These are phyloP conservation scores for Astragalus glycyphyllos DNA, from an alignment of 306 rosid species.

Conservation along the genomic window DNA sequence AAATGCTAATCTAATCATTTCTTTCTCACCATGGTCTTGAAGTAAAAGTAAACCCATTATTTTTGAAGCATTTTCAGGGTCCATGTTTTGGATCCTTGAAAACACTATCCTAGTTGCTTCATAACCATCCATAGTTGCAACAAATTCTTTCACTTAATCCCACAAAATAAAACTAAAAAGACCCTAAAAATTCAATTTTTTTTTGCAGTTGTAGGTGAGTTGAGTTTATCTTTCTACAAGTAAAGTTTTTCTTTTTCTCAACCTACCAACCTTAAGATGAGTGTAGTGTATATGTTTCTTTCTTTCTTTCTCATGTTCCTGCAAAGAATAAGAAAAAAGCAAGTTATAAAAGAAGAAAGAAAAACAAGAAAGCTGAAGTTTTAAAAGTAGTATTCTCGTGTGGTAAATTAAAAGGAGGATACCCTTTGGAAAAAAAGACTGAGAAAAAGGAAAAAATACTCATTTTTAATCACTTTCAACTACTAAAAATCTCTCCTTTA, in stretches of 20 bases:
- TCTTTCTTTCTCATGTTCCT: slow-evolving; percentile 75
- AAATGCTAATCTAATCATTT: slow-evolving; percentile 91
- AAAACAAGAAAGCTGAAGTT: slow-evolving; percentile 49
- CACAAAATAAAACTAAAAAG: slow-evolving; percentile 40
- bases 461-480: neutral
- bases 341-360: slow-evolving; percentile 45
- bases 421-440: slow-evolving; percentile 51
- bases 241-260: slow-evolving; percentile 67
- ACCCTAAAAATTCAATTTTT: slow-evolving; percentile 31
- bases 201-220: slow-evolving; percentile 12
- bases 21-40: slow-evolving; percentile 97
- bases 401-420: slow-evolving; percentile 56
- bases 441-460: slow-evolving; percentile 1
- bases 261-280: slow-evolving; percentile 70
- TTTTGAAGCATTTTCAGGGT: slow-evolving; percentile 98
- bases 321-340: slow-evolving; percentile 64
- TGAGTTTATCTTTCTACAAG: slow-evolving; percentile 51
- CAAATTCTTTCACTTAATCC: neutral
- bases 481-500: slow-evolving; percentile 19
- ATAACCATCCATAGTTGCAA: slow-evolving; percentile 80
- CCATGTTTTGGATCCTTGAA: slow-evolving; percentile 85
- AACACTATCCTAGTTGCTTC: slow-evolving; percentile 91
- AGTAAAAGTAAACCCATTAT: slow-evolving; percentile 94
- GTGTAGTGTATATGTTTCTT: slow-evolving; percentile 49
- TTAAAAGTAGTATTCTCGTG: slow-evolving; percentile 83